These are phyloP conservation scores for Clarireedia sp. DNA, from an alignment of 2,329 filamentous ascomycete genomes.

Conservation along the genomic window DNA sequence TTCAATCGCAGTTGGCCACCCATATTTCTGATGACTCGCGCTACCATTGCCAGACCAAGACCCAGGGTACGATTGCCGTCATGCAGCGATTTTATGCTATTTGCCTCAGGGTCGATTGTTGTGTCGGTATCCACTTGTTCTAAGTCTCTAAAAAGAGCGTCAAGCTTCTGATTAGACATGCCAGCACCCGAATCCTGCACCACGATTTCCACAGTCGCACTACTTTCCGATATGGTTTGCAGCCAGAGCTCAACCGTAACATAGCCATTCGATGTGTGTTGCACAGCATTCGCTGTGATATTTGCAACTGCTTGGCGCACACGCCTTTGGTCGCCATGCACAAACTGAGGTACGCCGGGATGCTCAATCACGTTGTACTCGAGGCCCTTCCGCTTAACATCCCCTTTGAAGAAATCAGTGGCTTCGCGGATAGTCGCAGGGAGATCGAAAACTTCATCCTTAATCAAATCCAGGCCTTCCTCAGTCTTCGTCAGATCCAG, in stretches of 20 bases:
- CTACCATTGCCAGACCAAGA: constrained; percentile 80
- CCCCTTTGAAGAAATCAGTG: constrained; percentile 62
- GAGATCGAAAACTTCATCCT: constrained; percentile 74
- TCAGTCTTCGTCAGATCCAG: constrained; percentile 84
- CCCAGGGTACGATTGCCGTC: constrained; percentile 52
- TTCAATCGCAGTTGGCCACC: constrained; percentile 78
- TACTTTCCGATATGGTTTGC: constrained; percentile 42
- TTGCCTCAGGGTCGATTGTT: constrained; percentile 25
- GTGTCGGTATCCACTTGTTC: constrained; percentile 47
- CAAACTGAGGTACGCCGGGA: constrained; percentile 58
- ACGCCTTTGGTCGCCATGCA: constrained; percentile 71
- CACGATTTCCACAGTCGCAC: constrained; percentile 63
- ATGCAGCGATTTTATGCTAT: constrained; percentile 13
- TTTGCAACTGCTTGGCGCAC: constrained; percentile 81
- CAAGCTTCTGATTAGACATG: constrained; percentile 55
- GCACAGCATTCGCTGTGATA: constrained; percentile 74
- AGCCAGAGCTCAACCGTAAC: constrained; percentile 66
- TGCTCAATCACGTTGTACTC: constrained; percentile 60
- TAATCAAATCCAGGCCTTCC: constrained; percentile 69
- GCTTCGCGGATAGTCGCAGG: constrained; percentile 66
- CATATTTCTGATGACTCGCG: constrained; percentile 81
- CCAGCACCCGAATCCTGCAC: constrained; percentile 68
- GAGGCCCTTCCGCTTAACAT: constrained; percentile 69
- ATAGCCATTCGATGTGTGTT: constrained; percentile 61
- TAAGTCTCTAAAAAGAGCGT: constrained; percentile 50